Base-by-base conservation (phyloP, 331 rosid species). In the Acacia concinna region DNA sequence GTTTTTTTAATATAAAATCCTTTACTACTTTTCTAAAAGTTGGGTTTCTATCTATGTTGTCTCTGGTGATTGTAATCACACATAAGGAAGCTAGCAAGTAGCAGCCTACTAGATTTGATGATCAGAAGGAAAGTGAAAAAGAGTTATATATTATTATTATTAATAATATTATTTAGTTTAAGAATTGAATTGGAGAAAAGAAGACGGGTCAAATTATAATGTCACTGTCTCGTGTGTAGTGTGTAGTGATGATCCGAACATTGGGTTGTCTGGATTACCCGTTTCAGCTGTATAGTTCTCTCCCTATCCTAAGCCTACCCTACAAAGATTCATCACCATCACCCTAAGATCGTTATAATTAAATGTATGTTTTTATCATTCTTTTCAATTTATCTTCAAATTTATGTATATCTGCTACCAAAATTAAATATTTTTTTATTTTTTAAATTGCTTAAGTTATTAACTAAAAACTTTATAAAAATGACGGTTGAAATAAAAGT, bases 251-350 rank as follows among this genome's bases (percentile, higher is more conserved):
- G 37, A 72, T 54, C 62, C 72, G 54, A 25, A 43, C 37, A 77
- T 82, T 56, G 32, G 59, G 10, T 77, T 40, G 69, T 77, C 75
- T 82, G 68, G 38, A 65, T 52, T 82, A 65, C 86, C 86, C 79
- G 46, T 72, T 78, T 82, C 66, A 66, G 82, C 59, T 73, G 38
- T 51, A 6, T 2, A 13, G 3, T 14, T 65, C 56, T 56, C 4
- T 23, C 30, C 20, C 30, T 20, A 28, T 18, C 65, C 73, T 67
- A 73, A 43, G 73, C 67, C 28, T 51, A 56, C 80, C 79, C 86
- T 57, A 43, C 77, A n/a, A 78, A 65, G 71, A 82, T 78, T 56
- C 56, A 82, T 71, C 64, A 31, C 75, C 69, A 51, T 21, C 75
- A 32, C 34, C 37, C 65, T 27, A 32, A 75, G 71, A 46, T 57